Conservation (phyloP, 2,329 filamentous ascomycete genomes). For the Xylariaceae sp. region DNA sequence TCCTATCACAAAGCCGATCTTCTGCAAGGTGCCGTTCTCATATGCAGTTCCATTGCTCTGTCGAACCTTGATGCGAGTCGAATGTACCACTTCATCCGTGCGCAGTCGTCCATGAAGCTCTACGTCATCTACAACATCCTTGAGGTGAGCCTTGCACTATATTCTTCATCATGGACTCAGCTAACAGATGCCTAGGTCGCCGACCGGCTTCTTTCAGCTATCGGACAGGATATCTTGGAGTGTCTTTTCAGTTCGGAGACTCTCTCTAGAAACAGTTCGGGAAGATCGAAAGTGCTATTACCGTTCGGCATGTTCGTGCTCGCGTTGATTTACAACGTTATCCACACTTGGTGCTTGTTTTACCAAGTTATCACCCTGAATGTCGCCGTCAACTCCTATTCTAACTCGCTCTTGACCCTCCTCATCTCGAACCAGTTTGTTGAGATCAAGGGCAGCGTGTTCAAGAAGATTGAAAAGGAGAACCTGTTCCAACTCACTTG, state of each 20-base stretch:
- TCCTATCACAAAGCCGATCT: constrained; percentile 94
- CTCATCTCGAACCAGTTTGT: constrained; percentile 97
- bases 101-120: constrained; percentile 93
- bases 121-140: constrained; percentile 99
- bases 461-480: constrained; percentile 98
- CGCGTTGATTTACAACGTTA: constrained; percentile 78
- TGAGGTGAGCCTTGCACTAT: constrained; percentile 50
- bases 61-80: constrained; percentile 92
- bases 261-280: constrained; percentile 77
- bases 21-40: constrained; percentile 81
- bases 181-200: constrained; percentile 48
- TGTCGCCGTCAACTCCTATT: constrained; percentile 97
- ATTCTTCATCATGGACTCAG: not conserved
- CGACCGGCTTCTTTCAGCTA: constrained; percentile 80
- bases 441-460: constrained; percentile 96
- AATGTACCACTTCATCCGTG: constrained; percentile 97
- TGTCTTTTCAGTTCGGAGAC: constrained; percentile 93
- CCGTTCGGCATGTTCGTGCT: constrained; percentile 89
- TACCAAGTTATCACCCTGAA: constrained; percentile 98
- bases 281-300: constrained; percentile 82
- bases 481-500: constrained; percentile 95
- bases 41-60: constrained; percentile 76
- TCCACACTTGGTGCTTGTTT: constrained; percentile 83
- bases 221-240: constrained; percentile 94
- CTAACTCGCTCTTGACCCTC: constrained; percentile 86